These are phyloP conservation scores for Sarocladium kiliense DNA, from an alignment of 2,329 filamentous ascomycete genomes.

Conservation along the genomic window DNA sequence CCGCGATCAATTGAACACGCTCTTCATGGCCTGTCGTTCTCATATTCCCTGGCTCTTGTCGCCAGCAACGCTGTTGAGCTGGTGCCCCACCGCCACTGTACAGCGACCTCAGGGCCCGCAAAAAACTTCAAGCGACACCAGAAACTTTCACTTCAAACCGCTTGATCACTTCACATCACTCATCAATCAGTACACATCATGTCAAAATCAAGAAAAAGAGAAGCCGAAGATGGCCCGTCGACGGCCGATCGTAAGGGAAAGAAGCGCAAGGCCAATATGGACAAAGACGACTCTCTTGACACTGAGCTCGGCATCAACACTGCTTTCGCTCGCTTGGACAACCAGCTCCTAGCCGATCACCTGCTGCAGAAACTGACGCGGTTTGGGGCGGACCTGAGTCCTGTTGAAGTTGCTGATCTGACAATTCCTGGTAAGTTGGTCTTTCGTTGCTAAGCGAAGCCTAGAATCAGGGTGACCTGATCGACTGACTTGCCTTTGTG, in stretches of 20 bases:
- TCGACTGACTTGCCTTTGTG: not conserved
- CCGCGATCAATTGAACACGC: no score
- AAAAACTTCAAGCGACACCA: slow-evolving; percentile 3
- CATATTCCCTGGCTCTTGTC: no score
- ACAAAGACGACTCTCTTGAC: slow-evolving; percentile 54
- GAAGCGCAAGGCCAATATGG: slow-evolving; percentile 52
- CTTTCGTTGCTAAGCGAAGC: not conserved
- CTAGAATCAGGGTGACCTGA: not conserved
- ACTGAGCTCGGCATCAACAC: slow-evolving; percentile 72
- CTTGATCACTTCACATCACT: not conserved
- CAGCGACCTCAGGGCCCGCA: not conserved
- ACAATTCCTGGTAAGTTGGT: slow-evolving; percentile 65
- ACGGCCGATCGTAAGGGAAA: slow-evolving; percentile 39
- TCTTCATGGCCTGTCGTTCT: no score
- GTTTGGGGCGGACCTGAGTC: slow-evolving; percentile 75
- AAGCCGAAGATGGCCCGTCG: slow-evolving; percentile 40
- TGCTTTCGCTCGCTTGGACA: slow-evolving; percentile 77
- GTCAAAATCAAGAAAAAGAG: slow-evolving; percentile 49
- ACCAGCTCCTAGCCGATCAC: slow-evolving; percentile 76
- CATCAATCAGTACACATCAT: slow-evolving; percentile 17
- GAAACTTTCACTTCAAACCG: not conserved
- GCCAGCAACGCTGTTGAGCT: no score
- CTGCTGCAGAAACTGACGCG: slow-evolving; percentile 72
- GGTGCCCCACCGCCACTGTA: slow-evolving; percentile 1
- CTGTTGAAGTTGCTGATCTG: slow-evolving; percentile 78